Evolutionary conservation across 495 filamentous ascomycete genomes (phyloP).

Genomic region (Penicillium antarcticum): DNA sequence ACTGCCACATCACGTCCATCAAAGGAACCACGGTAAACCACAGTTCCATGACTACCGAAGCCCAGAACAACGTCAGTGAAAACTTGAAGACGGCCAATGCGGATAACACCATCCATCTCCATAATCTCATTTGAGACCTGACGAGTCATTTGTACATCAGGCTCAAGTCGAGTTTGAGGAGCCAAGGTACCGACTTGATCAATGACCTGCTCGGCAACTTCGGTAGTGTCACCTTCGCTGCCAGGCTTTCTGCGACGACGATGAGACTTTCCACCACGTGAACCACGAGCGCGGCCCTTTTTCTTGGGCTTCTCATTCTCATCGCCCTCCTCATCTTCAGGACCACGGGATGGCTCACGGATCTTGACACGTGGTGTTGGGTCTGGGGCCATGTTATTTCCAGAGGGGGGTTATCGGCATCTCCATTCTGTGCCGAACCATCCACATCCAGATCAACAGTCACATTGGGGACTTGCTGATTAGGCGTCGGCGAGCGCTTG

Average conservation of each 20-base stretch:
- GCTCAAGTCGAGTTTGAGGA: slow-evolving; percentile 49
- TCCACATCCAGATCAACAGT: slow-evolving; percentile 34
- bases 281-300: slow-evolving; percentile 70
- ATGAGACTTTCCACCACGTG: slow-evolving; percentile 74
- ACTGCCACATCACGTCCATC: slow-evolving; percentile 92
- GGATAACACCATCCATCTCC: slow-evolving; percentile 52
- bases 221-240: slow-evolving; percentile 37
- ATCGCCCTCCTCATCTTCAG: slow-evolving; percentile 35
- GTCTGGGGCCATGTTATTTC: slow-evolving; percentile 17
- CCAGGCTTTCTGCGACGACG: slow-evolving; percentile 56
- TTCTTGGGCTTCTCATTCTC: slow-evolving; percentile 64
- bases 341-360: slow-evolving; percentile 40
- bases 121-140: slow-evolving; percentile 38
- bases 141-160: slow-evolving; percentile 48
- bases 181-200: slow-evolving; percentile 38
- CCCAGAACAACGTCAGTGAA: slow-evolving; percentile 71
- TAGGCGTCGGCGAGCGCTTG: slow-evolving; percentile 22
- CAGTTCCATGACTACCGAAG: slow-evolving; percentile 79
- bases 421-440: slow-evolving; percentile 17
- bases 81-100: slow-evolving; percentile 70
- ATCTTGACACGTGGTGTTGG: slow-evolving; percentile 38
- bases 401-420: slow-evolving; percentile 24
- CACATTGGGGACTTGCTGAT: slow-evolving; percentile 25
- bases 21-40: slow-evolving; percentile 81
- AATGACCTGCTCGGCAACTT: slow-evolving; percentile 41